Conservation (phyloP, 805 yeast genomes). For the Barnettozyma pratensis region DNA sequence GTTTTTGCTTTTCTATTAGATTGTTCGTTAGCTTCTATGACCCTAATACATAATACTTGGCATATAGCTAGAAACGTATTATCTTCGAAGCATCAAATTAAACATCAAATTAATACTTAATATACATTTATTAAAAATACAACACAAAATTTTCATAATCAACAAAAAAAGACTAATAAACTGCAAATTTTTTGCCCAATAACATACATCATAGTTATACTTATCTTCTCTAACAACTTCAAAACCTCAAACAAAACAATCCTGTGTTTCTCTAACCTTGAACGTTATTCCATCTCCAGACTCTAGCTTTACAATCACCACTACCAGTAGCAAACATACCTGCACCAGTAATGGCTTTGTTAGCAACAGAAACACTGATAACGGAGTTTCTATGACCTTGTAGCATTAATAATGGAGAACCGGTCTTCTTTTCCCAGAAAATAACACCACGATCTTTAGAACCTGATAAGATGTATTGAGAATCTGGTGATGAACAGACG, state of each 20-base stretch:
- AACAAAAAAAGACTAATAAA: neutral
- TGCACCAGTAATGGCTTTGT: conserved; percentile 62
- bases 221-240: neutral
- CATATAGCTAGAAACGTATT: neutral
- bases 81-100: neutral
- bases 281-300: conserved; percentile 78
- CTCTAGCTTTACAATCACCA: conserved; percentile 96
- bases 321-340: conserved; percentile 95
- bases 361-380: conserved; percentile 88
- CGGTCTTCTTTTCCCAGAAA: conserved; percentile 91
- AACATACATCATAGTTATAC: neutral
- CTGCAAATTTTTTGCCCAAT: neutral
- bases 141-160: neutral
- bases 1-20: neutral
- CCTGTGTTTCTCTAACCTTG: conserved; percentile 9
- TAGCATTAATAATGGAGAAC: conserved; percentile 89
- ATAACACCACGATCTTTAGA: conserved; percentile 96
- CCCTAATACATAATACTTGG: neutral
- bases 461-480: conserved; percentile 86
- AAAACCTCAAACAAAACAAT: neutral
- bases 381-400: conserved; percentile 97
- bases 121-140: conserved; percentile 1
- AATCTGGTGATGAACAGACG: conserved; percentile 91
- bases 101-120: conserved; percentile 1
- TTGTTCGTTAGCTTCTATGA: neutral